Evolutionary conservation across 2,329 filamentous ascomycete genomes (phyloP).

Genomic region (Chalara sp.): DNA sequence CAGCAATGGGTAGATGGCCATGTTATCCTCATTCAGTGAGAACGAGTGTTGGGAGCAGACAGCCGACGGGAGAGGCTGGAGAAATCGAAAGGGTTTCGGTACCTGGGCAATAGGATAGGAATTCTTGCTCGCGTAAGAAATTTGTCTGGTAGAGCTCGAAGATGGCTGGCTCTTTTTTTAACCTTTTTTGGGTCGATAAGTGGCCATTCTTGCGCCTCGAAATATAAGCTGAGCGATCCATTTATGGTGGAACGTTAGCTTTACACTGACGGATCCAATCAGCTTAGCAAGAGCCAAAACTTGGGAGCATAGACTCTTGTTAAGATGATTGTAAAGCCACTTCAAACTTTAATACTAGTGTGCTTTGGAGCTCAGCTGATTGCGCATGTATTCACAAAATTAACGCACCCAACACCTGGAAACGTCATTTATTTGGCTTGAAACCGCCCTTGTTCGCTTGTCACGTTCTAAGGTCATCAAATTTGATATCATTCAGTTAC

Average conservation of each 20-base stretch:
- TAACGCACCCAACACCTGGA: too few species aligned
- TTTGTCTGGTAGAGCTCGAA: slow-evolving; percentile 42
- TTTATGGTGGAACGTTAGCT: slow-evolving; percentile 10
- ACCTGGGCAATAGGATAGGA: slow-evolving; percentile 37
- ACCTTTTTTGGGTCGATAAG: slow-evolving; percentile 35
- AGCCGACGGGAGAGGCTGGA: slow-evolving; percentile 1
- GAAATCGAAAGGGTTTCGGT: slow-evolving; percentile 33
- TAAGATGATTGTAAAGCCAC: slow-evolving; percentile 7
- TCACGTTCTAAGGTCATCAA: too few species aligned
- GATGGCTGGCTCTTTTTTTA: slow-evolving; percentile 28
- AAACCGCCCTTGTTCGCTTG: too few species aligned
- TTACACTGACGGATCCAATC: slow-evolving; percentile 8
- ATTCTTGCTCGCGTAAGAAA: slow-evolving; percentile 37
- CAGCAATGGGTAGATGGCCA: slow-evolving; percentile 29
- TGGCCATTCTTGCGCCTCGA: not conserved
- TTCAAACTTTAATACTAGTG: too few species aligned
- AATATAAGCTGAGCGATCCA: not conserved
- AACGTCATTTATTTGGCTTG: too few species aligned
- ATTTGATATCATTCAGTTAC: too few species aligned
- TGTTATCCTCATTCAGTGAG: slow-evolving; percentile 35
- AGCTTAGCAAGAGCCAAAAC: slow-evolving; percentile 9
- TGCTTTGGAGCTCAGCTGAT: too few species aligned
- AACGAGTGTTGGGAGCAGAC: slow-evolving; percentile 37
- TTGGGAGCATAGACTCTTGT: slow-evolving; percentile 4
- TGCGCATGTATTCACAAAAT: too few species aligned